Evolutionary conservation across 805 yeast species (phyloP).

Genomic region (Pichia deserticola): DNA sequence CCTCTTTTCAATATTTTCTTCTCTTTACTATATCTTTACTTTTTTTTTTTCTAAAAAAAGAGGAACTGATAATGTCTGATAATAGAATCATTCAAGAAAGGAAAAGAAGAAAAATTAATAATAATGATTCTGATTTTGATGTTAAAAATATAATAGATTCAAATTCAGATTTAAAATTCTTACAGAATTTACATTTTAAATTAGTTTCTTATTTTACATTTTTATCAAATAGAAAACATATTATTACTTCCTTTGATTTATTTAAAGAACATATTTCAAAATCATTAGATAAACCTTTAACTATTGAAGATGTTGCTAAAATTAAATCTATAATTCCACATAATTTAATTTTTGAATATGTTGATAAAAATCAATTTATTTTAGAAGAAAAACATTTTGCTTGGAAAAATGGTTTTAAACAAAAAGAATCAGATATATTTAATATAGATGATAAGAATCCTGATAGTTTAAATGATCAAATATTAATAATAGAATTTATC

Average conservation of each 20-base stretch:
- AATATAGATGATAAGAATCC: slow-evolving; percentile 36
- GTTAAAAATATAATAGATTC: slow-evolving; percentile 20
- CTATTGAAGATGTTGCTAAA: slow-evolving; percentile 53
- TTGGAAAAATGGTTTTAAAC: slow-evolving; percentile 45
- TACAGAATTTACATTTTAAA: slow-evolving; percentile 42
- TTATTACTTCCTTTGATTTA: slow-evolving; percentile 49
- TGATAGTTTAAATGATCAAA: slow-evolving; percentile 36
- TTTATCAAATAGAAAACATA: slow-evolving; percentile 51
- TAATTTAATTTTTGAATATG: slow-evolving; percentile 64
- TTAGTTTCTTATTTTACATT: slow-evolving; percentile 57
- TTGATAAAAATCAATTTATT: slow-evolving; percentile 62
- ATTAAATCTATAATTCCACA: slow-evolving; percentile 57
- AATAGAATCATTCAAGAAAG: slow-evolving; percentile 2
- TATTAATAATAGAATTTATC: slow-evolving; percentile 67
- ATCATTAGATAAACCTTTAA: slow-evolving; percentile 37
- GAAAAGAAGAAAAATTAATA: slow-evolving; percentile 2
- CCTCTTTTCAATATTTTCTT: too few relatives aligned
- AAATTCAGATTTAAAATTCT: slow-evolving; percentile 27
- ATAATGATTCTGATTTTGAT: not conserved
- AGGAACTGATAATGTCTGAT: not conserved
- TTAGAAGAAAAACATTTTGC: slow-evolving; percentile 37
- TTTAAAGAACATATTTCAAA: slow-evolving; percentile 46
- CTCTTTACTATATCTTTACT: too few relatives aligned
- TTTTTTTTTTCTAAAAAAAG: too few relatives aligned
- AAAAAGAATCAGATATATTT: slow-evolving; percentile 47